Evolutionary conservation across 164 flowering plant genomes (phyloP).

Genomic region (Berberis thunbergii): DNA sequence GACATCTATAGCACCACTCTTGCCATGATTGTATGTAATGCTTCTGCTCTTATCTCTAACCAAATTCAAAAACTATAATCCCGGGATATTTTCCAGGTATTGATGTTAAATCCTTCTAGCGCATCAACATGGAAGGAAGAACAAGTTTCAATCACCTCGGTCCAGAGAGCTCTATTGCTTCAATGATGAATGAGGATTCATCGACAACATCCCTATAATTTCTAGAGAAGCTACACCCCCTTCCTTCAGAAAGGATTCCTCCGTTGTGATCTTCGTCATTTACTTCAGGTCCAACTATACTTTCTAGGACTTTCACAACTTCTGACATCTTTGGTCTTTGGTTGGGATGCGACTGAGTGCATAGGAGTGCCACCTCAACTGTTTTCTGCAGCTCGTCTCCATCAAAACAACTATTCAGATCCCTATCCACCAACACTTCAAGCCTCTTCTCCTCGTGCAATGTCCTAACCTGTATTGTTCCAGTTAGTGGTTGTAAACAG

Average conservation of each 20-base stretch:
- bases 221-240: slow-evolving; percentile 44
- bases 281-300: slow-evolving; percentile 28
- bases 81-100: too few relatives aligned
- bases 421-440: slow-evolving; percentile 63
- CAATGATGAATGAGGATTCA: slow-evolving; percentile 68
- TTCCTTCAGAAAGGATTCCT: slow-evolving; percentile 23
- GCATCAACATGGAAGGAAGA: neutral
- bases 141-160: slow-evolving; percentile 43
- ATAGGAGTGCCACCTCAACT: slow-evolving; percentile 55
- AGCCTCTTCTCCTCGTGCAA: slow-evolving; percentile 58
- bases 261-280: slow-evolving; percentile 35
- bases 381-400: slow-evolving; percentile 45
- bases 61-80: too few relatives aligned
- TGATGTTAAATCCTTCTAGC: too few relatives aligned
- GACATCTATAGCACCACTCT: too few relatives aligned
- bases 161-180: slow-evolving; percentile 98
- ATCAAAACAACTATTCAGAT: slow-evolving; percentile 53
- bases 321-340: slow-evolving; percentile 86
- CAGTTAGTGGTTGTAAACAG: neutral
- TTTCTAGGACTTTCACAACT: slow-evolving; percentile 60
- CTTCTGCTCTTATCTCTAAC: too few relatives aligned
- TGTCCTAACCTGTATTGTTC: slow-evolving; percentile 51
- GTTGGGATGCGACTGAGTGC: slow-evolving; percentile 68
- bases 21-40: too few relatives aligned
- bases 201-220: slow-evolving; percentile 38